Evolutionary conservation across 2,329 filamentous ascomycete species (phyloP), one percentile per base, ranked within the genome.

Genomic region (Cladosporium sp.): DNA sequence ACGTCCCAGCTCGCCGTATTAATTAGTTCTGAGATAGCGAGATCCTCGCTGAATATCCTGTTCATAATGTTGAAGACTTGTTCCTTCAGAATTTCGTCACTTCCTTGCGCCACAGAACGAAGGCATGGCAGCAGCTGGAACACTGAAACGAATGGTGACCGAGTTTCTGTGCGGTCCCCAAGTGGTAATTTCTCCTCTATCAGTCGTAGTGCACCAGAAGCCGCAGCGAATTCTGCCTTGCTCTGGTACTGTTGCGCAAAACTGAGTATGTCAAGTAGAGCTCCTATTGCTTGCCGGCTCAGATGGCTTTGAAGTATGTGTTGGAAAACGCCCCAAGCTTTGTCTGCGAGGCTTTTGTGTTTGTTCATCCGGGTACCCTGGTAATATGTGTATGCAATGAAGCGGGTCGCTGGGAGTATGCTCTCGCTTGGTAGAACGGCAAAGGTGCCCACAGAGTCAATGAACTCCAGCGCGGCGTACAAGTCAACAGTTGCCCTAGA

Each of bases 1-100:
- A 56, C 53, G 21, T 48, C 83, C 91, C 92, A 97, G 48, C 84
- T 78, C 16, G 84, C 83, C 56, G 90, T 83, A 63, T 87, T 62
- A 25, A 69, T 58, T 7, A 69, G 21, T 13, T 64, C 64, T 5
- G 43, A 58, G 21, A 56, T 34, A 75, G 58, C 18, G 73, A 76
- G 16, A 74, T 75, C 67, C 74, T 66, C 84, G 63, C 92, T 79
- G 8, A 84, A 78, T 2, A 80, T 77, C n/a, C 79, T 75, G 64
- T 77, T 78, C 23, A 71, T 30, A 13, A 68, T 51, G 11, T 59
- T 49, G 34, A 66, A 58, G 34, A 72, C 64, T 36, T 67, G 59
- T 26, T 69, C 69, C 18, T 62, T 58, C 13, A 71, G 21, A 26
- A 67, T 48, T 13, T 54, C 62, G 48, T 70, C 64, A 18, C 49